Conservation (phyloP, 208 protist species). For the Trypanosoma melophagium region DNA sequence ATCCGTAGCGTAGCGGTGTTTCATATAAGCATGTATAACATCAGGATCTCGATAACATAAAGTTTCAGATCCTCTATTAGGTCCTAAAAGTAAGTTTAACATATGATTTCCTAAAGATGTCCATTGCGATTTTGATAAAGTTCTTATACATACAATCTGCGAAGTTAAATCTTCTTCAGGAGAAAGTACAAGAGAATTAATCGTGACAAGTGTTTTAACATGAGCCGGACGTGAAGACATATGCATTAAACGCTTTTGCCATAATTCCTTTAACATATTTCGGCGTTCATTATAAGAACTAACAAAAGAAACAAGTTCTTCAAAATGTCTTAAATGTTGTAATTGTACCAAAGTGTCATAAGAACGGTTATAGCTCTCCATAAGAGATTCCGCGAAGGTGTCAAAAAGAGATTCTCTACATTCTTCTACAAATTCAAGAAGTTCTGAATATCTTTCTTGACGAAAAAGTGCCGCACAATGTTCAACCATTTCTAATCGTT, state of each 20-base stretch:
- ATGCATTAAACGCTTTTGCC: constrained; percentile 85
- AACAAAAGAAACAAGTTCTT: constrained; percentile 97
- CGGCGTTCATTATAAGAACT: constrained; percentile 56
- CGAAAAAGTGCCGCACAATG: constrained; percentile 78
- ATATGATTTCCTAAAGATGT: constrained; percentile 67
- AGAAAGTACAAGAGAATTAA: constrained; percentile 94
- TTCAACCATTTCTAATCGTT: constrained; percentile 69
- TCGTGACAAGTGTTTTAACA: constrained; percentile 94
- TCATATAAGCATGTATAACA: constrained; percentile 87
- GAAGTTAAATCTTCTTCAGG: constrained; percentile 92
- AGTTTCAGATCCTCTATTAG: constrained; percentile 32
- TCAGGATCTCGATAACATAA: constrained; percentile 73
- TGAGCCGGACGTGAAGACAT: constrained; percentile 90
- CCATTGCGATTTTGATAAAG: constrained; percentile 87
- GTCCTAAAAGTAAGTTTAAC: constrained; percentile 53
- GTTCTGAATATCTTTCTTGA: constrained; percentile 44
- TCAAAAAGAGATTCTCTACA: constrained; percentile 68
- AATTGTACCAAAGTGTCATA: constrained; percentile 96
- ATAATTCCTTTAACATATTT: constrained; percentile 75
- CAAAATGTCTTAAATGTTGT: constrained; percentile 98
- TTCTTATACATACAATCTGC: constrained; percentile 94
- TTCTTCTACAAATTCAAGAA: constrained; percentile 60
- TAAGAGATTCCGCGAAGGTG: constrained; percentile 78
- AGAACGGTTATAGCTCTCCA: constrained; percentile 81
- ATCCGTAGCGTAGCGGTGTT: constrained; percentile 64